phyloP scores from a whole-genome alignment of 768 basidiomycete species.

The Terana coerulea region DNA sequence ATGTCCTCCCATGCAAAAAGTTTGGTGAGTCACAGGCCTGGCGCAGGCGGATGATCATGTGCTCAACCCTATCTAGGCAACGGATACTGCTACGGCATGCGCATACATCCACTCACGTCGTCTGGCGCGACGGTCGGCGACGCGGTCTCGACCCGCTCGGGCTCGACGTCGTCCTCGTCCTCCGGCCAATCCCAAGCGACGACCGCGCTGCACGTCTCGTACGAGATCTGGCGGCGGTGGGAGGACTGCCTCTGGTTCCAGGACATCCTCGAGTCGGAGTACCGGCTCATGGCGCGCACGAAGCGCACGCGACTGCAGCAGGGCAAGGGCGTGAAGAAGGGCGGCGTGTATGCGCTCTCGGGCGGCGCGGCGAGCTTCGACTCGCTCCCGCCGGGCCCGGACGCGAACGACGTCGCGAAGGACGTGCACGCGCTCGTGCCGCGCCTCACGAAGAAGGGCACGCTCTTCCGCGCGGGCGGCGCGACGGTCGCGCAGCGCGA shows the following conservation, averaged over 20 bases:
- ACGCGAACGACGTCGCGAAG: slow-evolving; percentile 67
- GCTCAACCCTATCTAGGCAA: slow-evolving; percentile 41
- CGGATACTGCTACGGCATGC: slow-evolving; percentile 58
- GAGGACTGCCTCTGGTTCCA: slow-evolving; percentile 82
- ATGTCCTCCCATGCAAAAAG: slow-evolving; percentile 58
- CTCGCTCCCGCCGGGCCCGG: slow-evolving; percentile 79
- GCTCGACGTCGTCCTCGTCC: slow-evolving; percentile 9
- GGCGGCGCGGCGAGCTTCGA: slow-evolving; percentile 82
- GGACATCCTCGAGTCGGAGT: slow-evolving; percentile 63
- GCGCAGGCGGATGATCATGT: slow-evolving; percentile 3
- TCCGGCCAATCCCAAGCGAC: slow-evolving; percentile 23
- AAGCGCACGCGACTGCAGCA: slow-evolving; percentile 64
- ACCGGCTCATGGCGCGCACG: slow-evolving; percentile 54
- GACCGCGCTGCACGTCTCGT: slow-evolving; percentile 37
- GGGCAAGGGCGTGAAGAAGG: slow-evolving; percentile 74
- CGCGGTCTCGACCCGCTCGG: background rate
- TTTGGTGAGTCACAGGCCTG: slow-evolving; percentile 23
- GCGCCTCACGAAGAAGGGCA: slow-evolving; percentile 64
- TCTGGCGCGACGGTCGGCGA: slow-evolving; percentile 9
- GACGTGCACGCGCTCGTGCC: slow-evolving; percentile 68
- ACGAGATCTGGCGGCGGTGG: slow-evolving; percentile 79
- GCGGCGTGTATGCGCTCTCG: slow-evolving; percentile 63
- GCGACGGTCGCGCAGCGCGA: slow-evolving; percentile 62
- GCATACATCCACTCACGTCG: slow-evolving; percentile 44
- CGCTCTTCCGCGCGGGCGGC: slow-evolving; percentile 68